A percentile compares a stretch with the other conserved stretches of the same genome.
Conservation (phyloP, 805 yeast genomes). For the Komagataella phaffii region DNA sequence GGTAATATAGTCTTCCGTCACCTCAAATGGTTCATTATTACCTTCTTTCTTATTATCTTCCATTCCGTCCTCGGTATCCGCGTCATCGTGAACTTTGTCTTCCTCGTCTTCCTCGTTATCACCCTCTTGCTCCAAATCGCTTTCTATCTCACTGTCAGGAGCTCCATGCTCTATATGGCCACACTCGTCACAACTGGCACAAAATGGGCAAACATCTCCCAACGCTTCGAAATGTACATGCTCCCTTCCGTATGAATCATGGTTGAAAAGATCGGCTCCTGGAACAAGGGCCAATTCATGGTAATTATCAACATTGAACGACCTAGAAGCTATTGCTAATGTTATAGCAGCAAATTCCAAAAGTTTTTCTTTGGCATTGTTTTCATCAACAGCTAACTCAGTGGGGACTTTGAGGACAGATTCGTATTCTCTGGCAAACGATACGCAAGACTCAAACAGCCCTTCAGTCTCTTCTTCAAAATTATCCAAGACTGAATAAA, state of each 20-base stretch:
- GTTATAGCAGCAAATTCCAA: conserved; percentile 41
- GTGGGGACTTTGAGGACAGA: conserved; percentile 21
- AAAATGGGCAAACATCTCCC: conserved; percentile 19
- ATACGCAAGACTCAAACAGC: conserved; percentile 24
- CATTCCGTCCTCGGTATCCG: not conserved
- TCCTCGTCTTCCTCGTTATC: conserved; percentile 9
- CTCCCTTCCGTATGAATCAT: conserved; percentile 36
- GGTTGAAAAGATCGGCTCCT: conserved; percentile 85
- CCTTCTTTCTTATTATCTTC: conserved; percentile 1
- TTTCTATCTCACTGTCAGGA: conserved; percentile 15
- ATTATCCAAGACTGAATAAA: conserved; percentile 44
- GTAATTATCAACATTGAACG: conserved; percentile 67
- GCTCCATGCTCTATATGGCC: conserved; percentile 16
- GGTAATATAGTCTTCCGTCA: conserved; percentile 18
- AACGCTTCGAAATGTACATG: conserved; percentile 54
- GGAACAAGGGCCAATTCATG: conserved; percentile 76
- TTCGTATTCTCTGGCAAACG: conserved; percentile 23
- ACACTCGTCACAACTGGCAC: conserved; percentile 19
- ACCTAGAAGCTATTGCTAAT: conserved; percentile 59
- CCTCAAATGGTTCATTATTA: conserved; percentile 6
- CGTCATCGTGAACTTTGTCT: conserved; percentile 1
- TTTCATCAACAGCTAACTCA: conserved; percentile 15
- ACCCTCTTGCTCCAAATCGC: conserved; percentile 10
- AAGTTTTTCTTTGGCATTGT: conserved; percentile 16
- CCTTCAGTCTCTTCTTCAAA: conserved; percentile 28